Base-by-base conservation (phyloP, 1,284 basidiomycete species). In the Thecaphora thlaspeos region DNA sequence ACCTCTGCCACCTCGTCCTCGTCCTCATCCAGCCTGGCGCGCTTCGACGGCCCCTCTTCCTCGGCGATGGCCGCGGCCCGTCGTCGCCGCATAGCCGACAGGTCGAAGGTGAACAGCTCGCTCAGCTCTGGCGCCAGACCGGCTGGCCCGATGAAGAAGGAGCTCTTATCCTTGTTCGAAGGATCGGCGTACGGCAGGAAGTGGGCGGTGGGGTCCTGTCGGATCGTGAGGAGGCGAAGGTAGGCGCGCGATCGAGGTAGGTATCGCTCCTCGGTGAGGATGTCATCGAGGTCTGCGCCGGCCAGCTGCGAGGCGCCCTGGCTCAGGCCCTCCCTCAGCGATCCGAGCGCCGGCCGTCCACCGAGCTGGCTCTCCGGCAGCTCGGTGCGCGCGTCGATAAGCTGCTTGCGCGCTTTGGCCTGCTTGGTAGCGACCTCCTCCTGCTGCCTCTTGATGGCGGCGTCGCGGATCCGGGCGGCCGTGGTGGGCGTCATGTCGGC, bases 101-200 rank as follows among this genome's bases (percentile, higher is more conserved):
- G 37, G n/a, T 90, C 89, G 47, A 90, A 87, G 79, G 88, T 83
- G 80, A 95, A 95, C 51, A 95, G 80, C 51, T 88, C 84, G 0
- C 84, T 83, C 10, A 96, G 82, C 77, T 93, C 89, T 0, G 89
- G 87, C 0, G 86, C 85, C 23, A 91, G 80, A 2, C 89, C 89
- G 12, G 86, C 86, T 12, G 90, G 89, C 0, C 87, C 91, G 41
- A 87, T 88, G 68, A 84, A 89, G 76, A 59, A 43, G 5, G 79
- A 76, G 12, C 41, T 85, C 83, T 9, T 86, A 81, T 5, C 86
- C 36, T 84, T 81, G 72, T 84, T 87, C 1, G 86, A 89, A 0
- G 59, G 59, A 34, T 61, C 60, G 46, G 53, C 55, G 40, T 61
- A 66, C 1, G 91, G 90, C 44, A 93, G 80, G 80, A 94, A 93